Base-by-base conservation (phyloP, 1,284 basidiomycete genomes). In the Vanrija pseudolonga region DNA sequence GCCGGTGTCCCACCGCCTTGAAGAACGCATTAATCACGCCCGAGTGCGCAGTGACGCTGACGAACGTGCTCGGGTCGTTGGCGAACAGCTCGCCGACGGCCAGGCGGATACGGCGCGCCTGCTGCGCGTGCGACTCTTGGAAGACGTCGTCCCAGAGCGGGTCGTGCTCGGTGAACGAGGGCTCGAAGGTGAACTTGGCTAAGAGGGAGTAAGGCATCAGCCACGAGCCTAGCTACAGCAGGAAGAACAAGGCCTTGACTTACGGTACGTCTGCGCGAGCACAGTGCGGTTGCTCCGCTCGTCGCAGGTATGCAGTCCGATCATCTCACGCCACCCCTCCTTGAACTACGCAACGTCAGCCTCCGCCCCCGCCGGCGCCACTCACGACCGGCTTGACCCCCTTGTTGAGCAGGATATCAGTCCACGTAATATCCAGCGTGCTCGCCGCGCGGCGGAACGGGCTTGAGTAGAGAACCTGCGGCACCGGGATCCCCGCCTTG, bases 41-140 rank as follows among this genome's bases (percentile, higher is more conserved):
- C 8, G 64, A 63, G 42, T 76, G 75, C 3, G 65, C 67, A 1
- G 74, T 75, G 48, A 77, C 72, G 38, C 61, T 63, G 45, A 76
- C 53, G 56, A 64, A 71, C 20, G 67, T 64, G 5, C 48, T 42
- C 0, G 61, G 17, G 37, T 73, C 71, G 5, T 53, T 62, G 4
- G 68, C 62, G 41, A 76, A 74, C 39, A 76, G 57, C 57, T 73
- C 55, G 57, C 70, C 66, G 2, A 73, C 57, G 14, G 56, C 51
- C 26, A 62, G 52, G 24, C 64, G 67, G 6, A 64, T 52, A 0
- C 73, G 61, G 0, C 61, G 38, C 5, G 66, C 60, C 17, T 68
- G 65, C 23, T 71, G 63, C 4, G 42, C 17, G 4, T 48, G 41
- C 6, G 61, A 60, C 53, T 76, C 74, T 28, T 68, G 63, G 43